Conservation (phyloP, 2,329 filamentous ascomycete species). For the Calonectria fujianensis region DNA sequence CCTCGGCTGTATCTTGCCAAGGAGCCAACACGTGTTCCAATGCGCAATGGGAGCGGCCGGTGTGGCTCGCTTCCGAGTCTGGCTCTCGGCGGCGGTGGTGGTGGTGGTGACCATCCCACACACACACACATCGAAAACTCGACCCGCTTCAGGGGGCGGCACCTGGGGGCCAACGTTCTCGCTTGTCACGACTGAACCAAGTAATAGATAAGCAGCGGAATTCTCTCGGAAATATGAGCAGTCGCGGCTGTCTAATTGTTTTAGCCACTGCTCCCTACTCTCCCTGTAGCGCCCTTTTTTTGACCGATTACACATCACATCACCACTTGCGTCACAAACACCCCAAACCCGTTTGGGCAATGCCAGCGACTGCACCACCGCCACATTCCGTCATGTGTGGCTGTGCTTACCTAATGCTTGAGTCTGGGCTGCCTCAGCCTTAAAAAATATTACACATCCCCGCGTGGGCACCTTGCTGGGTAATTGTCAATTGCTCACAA, state of each 20-base stretch:
- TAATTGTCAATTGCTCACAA: slow-evolving; percentile 15
- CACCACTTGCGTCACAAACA: not conserved
- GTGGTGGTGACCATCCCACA: not conserved
- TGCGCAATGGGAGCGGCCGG: slow-evolving; percentile 9
- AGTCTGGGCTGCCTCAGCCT: slow-evolving; percentile 2
- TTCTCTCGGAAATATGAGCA: slow-evolving; percentile 6
- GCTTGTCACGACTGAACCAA: slow-evolving; percentile 18
- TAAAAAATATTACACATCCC: not conserved
- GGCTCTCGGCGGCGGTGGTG: slow-evolving; percentile 17
- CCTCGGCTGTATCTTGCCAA: slow-evolving; percentile 9
- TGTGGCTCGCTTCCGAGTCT: slow-evolving; percentile 16
- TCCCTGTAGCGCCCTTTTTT: slow-evolving; percentile 2
- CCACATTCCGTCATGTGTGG: not conserved
- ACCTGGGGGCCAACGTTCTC: not conserved
- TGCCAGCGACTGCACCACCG: not conserved
- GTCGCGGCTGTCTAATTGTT: not conserved
- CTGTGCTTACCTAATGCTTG: slow-evolving; percentile 27
- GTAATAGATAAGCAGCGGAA: slow-evolving; percentile 21
- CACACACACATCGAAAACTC: not conserved
- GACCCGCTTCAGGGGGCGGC: not conserved
- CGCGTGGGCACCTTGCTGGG: slow-evolving; percentile 2
- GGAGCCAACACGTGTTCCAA: slow-evolving; percentile 20
- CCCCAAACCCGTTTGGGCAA: slow-evolving; percentile 18
- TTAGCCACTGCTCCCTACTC: slow-evolving; percentile 6
- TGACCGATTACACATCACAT: slow-evolving; percentile 4